phyloP scores from a whole-genome alignment of 371 early-diverging fungal genomes.

The Saksenaea oblongispora region DNA sequence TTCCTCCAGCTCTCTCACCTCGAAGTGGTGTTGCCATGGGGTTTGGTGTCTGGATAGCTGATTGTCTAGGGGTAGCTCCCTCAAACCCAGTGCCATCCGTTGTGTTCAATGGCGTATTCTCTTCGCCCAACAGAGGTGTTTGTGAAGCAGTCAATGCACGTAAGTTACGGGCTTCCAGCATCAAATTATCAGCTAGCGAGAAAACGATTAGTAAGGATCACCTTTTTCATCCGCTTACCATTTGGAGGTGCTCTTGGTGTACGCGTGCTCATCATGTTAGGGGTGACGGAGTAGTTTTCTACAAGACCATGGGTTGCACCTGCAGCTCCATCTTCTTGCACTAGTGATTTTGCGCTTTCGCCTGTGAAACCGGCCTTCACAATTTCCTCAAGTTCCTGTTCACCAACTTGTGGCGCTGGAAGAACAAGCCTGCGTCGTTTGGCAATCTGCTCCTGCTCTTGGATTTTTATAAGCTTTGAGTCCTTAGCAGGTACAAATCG shows the following conservation, averaged over 20 bases:
- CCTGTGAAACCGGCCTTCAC: slow-evolving; percentile 88
- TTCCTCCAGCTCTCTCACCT: slow-evolving; percentile 16
- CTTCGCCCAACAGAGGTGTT: slow-evolving; percentile 90
- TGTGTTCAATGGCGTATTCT: slow-evolving; percentile 46
- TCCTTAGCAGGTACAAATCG: slow-evolving; percentile 58
- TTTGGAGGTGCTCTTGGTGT: slow-evolving; percentile 78
- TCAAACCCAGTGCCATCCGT: slow-evolving; percentile 66
- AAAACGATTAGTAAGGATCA: not conserved
- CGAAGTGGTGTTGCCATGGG: slow-evolving; percentile 72
- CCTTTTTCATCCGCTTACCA: slow-evolving; percentile 25
- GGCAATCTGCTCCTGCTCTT: slow-evolving; percentile 71
- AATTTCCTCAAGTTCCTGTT: slow-evolving; percentile 88
- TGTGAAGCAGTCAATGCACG: slow-evolving; percentile 74
- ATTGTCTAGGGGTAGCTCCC: slow-evolving; percentile 67
- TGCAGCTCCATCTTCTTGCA: slow-evolving; percentile 60
- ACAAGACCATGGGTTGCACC: slow-evolving; percentile 69
- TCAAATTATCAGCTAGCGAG: slow-evolving; percentile 61
- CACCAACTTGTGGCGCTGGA: slow-evolving; percentile 92
- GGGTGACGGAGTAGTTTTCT: slow-evolving; percentile 70
- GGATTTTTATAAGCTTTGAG: slow-evolving; percentile 60
- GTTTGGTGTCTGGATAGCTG: slow-evolving; percentile 80
- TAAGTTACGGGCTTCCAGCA: slow-evolving; percentile 83
- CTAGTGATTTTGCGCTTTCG: slow-evolving; percentile 73
- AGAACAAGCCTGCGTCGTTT: slow-evolving; percentile 81
- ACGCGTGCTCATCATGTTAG: slow-evolving; percentile 46